These are phyloP conservation scores for Cardamine resedifolia DNA, from an alignment of 345 rosid genomes.

Conservation along the genomic window DNA sequence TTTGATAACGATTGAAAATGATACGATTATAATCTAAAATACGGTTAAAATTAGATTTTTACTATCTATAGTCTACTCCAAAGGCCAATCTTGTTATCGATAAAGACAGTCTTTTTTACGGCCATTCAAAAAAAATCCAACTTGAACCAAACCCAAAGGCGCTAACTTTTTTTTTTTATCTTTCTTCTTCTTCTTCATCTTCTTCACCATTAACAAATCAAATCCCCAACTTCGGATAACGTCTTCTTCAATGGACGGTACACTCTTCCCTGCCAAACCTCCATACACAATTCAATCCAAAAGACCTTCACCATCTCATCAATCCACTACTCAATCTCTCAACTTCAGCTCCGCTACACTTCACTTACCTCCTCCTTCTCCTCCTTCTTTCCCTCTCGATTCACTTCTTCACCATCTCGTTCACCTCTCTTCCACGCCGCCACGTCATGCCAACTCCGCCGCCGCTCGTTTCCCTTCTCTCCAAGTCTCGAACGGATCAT, in stretches of 20 bases:
- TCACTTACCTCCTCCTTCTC: conserved; percentile 55
- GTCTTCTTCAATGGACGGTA: conserved; percentile 58
- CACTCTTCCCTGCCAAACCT: conserved; percentile 64
- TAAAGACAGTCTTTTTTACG: conserved; percentile 15
- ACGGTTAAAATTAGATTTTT: too few species aligned
- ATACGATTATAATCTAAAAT: too few species aligned
- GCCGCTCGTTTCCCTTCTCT: conserved; percentile 48
- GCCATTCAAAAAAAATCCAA: conserved; percentile 26
- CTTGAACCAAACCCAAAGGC: conserved; percentile 14
- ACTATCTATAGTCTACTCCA: too few species aligned
- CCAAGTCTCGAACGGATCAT: conserved; percentile 35
- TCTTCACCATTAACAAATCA: conserved; percentile 14
- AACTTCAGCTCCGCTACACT: conserved; percentile 67
- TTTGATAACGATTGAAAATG: too few species aligned
- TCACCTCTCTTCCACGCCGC: conserved; percentile 58
- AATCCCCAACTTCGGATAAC: conserved; percentile 26
- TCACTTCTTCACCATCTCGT: conserved; percentile 77
- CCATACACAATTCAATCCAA: conserved; percentile 48
- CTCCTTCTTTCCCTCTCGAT: conserved; percentile 61
- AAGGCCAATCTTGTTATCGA: conserved; percentile 23
- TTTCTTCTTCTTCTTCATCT: conserved; percentile 6
- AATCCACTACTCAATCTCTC: conserved; percentile 38
- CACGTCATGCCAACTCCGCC: conserved; percentile 24
- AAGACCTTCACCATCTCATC: conserved; percentile 35
- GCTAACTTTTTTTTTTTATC: neutral